Base-by-base conservation (phyloP, 441 rosid species). In the Hypseocharis bilobata region DNA sequence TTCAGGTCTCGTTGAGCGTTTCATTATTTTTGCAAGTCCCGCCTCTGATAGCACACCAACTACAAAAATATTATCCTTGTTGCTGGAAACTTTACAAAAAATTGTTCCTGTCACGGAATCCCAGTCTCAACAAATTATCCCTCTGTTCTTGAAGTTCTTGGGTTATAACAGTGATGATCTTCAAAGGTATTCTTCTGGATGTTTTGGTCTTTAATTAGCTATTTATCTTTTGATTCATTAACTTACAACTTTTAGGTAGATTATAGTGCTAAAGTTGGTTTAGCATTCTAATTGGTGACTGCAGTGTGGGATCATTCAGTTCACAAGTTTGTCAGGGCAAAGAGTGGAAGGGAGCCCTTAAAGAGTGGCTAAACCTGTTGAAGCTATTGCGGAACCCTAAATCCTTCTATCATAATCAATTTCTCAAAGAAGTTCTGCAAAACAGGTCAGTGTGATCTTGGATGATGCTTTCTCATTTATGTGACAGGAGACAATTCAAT, bases 331-430 rank as follows among this genome's bases (percentile, higher is more conserved):
- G 86, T 74, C 85, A 80, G 76, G 92, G 96, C 59, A 87, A 86
- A 74, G 89, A 83, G 69, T 88, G 96, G 99, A 89, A 78, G 76
- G 78, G 72, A 26, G 62, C 85, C 44, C 91, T 94, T 62, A 89
- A 85, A 77, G 91, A 94, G 65, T 94, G 99, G 98, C 70, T 94
- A 67, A 79, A 79, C 72, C 79, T 94, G 80, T 76, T 94, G 76
- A 89, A 84, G 74, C 71, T 80, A 67, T 85, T 94, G 87, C 81
- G 81, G 71, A 87, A 88, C 66, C 81, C 91, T 26, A 82, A 69
- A 76, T 81, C 95, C 57, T 84, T 84, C 55, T 77, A 79, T 61
- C 74, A 60, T 42, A 82, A 82, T 77, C 88, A 84, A 66, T 87
- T 88, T 71, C 52, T 94, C 54, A 91, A 88, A 80, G 85, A 84